These are phyloP conservation scores for Beauveria varroae DNA, from an alignment of 2,329 filamentous ascomycete genomes.

Conservation along the genomic window DNA sequence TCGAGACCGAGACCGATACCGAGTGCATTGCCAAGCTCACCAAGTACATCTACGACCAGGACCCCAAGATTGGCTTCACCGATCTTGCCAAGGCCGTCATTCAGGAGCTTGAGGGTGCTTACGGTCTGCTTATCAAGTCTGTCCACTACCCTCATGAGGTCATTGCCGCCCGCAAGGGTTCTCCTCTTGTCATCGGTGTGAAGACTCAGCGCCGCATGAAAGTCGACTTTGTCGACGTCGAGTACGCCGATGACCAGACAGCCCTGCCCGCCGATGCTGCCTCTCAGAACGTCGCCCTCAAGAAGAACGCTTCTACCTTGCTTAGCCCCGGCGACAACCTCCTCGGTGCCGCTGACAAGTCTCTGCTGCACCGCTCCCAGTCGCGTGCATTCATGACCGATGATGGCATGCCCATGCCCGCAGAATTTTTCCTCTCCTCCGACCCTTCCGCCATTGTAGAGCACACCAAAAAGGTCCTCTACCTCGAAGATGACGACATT, in stretches of 20 bases:
- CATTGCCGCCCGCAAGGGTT: constrained; percentile 96
- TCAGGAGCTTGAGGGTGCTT: constrained; percentile 95
- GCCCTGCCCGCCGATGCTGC: constrained; percentile 87
- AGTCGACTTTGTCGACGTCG: constrained; percentile 99
- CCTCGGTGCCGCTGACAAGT: constrained; percentile 92
- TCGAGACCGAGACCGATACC: constrained; percentile 98
- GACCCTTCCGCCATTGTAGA: constrained; percentile 97
- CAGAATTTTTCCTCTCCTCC: constrained; percentile 98
- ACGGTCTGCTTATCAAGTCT: constrained; percentile 95
- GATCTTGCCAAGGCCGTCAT: constrained; percentile 96
- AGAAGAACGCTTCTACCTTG: constrained; percentile 70
- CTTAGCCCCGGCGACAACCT: constrained; percentile 54
- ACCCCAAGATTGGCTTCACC: constrained; percentile 92
- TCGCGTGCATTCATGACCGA: constrained; percentile 98
- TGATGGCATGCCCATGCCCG: constrained; percentile 94
- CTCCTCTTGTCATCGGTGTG: constrained; percentile 93
- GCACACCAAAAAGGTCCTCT: constrained; percentile 99
- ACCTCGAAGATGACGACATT: constrained; percentile 99
- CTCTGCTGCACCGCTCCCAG: constrained; percentile 93
- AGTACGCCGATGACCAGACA: constrained; percentile 81
- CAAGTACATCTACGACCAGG: constrained; percentile 95
- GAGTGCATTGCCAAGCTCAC: constrained; percentile 98
- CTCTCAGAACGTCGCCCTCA: constrained; percentile 91
- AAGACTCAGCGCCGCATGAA: constrained; percentile 99
- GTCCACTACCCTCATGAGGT: constrained; percentile 98